phyloP scores from a whole-genome alignment of 768 basidiomycete genomes.

The Suillus brevipes region DNA sequence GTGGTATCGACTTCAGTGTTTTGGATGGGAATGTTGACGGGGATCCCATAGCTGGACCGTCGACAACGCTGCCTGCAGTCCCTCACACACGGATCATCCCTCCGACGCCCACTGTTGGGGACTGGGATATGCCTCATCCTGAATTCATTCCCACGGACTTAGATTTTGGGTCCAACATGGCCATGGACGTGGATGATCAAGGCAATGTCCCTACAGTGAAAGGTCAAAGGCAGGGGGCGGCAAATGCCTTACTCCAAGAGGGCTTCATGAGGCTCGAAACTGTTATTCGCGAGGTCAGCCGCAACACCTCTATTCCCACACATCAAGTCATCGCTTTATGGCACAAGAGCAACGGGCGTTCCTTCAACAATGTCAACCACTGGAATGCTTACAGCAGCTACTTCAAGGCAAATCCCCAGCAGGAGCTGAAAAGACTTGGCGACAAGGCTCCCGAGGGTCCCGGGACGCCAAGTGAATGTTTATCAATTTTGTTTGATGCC shows the following conservation, averaged over 20 bases:
- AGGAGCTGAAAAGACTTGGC: slow-evolving; percentile 5
- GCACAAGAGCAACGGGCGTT: slow-evolving; percentile 2
- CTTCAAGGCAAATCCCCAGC: slow-evolving; percentile 6
- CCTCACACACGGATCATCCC: background rate
- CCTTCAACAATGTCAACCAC: slow-evolving; percentile 8
- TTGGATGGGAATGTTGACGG: background rate
- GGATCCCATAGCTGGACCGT: background rate
- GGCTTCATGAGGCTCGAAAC: slow-evolving; percentile 2
- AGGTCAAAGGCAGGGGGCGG: background rate
- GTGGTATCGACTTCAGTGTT: background rate
- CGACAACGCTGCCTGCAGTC: background rate
- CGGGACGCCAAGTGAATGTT: background rate
- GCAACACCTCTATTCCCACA: slow-evolving; percentile 3
- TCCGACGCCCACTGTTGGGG: background rate
- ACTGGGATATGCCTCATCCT: background rate
- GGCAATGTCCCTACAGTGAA: background rate
- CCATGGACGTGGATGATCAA: background rate
- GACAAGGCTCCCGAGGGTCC: background rate
- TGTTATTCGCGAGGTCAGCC: background rate
- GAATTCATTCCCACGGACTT: background rate
- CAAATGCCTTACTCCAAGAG: background rate
- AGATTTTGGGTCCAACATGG: background rate
- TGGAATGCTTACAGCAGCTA: slow-evolving; percentile 10
- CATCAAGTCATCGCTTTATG: slow-evolving; percentile 10
- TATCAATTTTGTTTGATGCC: background rate